These are phyloP conservation scores for Cyberlindnera lachancei DNA, from an alignment of 805 yeast species.

Conservation along the genomic window DNA sequence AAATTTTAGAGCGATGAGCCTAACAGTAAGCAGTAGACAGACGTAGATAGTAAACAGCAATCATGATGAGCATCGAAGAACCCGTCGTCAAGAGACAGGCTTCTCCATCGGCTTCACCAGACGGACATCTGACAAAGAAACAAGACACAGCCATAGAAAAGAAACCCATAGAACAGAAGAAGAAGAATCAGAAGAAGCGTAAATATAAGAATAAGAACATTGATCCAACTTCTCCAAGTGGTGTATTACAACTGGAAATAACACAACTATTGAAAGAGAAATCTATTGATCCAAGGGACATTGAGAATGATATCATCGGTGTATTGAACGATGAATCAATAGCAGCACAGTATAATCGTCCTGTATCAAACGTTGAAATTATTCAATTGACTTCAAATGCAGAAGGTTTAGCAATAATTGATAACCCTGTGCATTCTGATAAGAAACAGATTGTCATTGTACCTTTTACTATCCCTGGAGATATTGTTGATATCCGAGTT, in stretches of 20 bases:
- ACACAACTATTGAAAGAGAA: constrained; percentile 42
- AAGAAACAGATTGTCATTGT: constrained; percentile 59
- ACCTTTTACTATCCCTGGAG: constrained; percentile 90
- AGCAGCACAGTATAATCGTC: constrained; percentile 47
- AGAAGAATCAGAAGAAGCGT: constrained; percentile 23
- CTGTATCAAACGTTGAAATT: constrained; percentile 50
- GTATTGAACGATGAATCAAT: constrained; percentile 51
- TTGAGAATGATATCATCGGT: constrained; percentile 57
- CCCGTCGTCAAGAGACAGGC: no score
- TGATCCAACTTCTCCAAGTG: constrained; percentile 76
- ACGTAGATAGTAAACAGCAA: no score
- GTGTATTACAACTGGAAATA: constrained; percentile 72
- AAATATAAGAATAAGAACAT: constrained; percentile 56
- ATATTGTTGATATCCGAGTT: constrained; percentile 58
- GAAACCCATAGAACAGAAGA: constrained; percentile 1
- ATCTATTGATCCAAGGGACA: constrained; percentile 35
- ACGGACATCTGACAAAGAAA: constrained; percentile 7
- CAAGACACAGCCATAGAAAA: constrained; percentile 2
- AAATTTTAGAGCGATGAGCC: constrained; percentile 7
- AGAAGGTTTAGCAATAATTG: constrained; percentile 72
- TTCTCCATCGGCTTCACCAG: background rate
- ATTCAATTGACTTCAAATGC: constrained; percentile 67
- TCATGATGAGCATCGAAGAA: background rate
- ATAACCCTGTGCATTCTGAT: constrained; percentile 43
- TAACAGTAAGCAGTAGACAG: background rate